Percentiles rank a stretch among this genome's conserved stretches.
These are phyloP conservation scores for Chaetomiaceae sp. DNA, from an alignment of 2,329 filamentous ascomycete species.

Conservation along the genomic window DNA sequence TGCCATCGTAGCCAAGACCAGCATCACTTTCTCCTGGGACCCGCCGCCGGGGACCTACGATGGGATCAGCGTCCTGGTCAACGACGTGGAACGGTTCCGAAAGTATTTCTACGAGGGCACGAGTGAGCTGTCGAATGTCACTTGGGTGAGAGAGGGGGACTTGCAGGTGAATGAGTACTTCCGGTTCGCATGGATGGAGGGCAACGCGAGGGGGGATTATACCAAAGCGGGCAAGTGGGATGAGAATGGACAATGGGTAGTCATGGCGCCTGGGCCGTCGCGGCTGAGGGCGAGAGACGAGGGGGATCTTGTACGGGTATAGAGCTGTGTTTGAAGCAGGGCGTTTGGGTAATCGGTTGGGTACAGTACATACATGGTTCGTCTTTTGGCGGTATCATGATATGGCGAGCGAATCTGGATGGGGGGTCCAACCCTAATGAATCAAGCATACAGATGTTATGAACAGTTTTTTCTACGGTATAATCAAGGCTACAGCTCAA, in stretches of 20 bases:
- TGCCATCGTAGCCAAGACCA: constrained; percentile 45
- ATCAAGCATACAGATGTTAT: too few relatives aligned
- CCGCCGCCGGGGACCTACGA: constrained; percentile 54
- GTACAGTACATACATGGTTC: too few relatives aligned
- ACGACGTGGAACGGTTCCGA: constrained; percentile 79
- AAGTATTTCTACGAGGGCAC: constrained; percentile 60
- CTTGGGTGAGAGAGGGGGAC: constrained; percentile 52
- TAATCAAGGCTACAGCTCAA: too few relatives aligned
- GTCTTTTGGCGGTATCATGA: too few relatives aligned
- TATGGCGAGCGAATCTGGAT: too few relatives aligned
- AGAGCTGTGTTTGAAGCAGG: not conserved
- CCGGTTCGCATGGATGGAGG: constrained; percentile 69
- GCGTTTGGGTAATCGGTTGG: not conserved
- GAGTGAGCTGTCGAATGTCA: constrained; percentile 43
- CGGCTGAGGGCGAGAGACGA: constrained; percentile 34
- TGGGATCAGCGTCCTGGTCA: constrained; percentile 75
- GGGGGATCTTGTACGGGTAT: not conserved
- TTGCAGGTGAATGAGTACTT: constrained; percentile 63
- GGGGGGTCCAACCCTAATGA: too few relatives aligned
- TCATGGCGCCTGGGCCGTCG: constrained; percentile 62
- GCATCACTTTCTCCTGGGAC: constrained; percentile 59
- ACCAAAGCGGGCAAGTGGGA: constrained; percentile 72
- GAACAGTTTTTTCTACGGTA: too few relatives aligned
- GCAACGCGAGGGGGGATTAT: constrained; percentile 63
- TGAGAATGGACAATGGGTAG: constrained; percentile 57